Percentiles rank a stretch among this genome's conserved stretches.
These are phyloP conservation scores for Scopulariopsis brevicaulis DNA, from an alignment of 2,329 filamentous ascomycete genomes.

Conservation along the genomic window DNA sequence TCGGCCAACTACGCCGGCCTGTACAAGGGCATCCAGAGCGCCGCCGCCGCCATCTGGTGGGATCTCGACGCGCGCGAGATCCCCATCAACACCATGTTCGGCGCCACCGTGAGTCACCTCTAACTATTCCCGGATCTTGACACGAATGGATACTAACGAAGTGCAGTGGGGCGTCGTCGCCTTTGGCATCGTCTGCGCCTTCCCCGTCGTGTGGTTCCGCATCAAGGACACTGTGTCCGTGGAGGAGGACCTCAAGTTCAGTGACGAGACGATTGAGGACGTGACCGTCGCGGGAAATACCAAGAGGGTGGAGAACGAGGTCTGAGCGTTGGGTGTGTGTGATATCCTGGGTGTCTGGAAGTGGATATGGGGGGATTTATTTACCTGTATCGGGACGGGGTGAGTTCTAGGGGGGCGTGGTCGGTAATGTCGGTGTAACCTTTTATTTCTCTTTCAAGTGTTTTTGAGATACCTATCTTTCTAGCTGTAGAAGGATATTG, in stretches of 20 bases:
- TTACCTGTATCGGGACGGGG: neutral
- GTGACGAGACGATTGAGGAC: slow-evolving; percentile 70
- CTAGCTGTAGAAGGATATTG: neutral
- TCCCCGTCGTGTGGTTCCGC: slow-evolving; percentile 67
- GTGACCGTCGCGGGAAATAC: slow-evolving; percentile 28
- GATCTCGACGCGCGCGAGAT: slow-evolving; percentile 52
- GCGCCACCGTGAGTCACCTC: slow-evolving; percentile 23
- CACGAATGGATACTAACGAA: slow-evolving; percentile 9
- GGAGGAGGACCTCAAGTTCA: slow-evolving; percentile 75
- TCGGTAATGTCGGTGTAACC: neutral
- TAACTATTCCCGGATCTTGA: neutral
- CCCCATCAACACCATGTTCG: slow-evolving; percentile 63
- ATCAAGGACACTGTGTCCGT: slow-evolving; percentile 73
- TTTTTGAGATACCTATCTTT: neutral
- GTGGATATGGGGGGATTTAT: neutral
- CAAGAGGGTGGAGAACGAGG: slow-evolving; percentile 5
- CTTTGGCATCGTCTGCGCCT: slow-evolving; percentile 63
- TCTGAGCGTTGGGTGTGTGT: neutral
- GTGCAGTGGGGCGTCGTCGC: slow-evolving; percentile 58
- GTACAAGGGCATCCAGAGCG: slow-evolving; percentile 81
- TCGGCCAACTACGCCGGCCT: slow-evolving; percentile 85
- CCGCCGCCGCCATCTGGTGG: slow-evolving; percentile 68
- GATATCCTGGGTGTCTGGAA: neutral
- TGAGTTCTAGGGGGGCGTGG: neutral
- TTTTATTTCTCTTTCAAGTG: too few relatives aligned